These are phyloP conservation scores for Phytopythium kandeliae DNA, from an alignment of 352 stramenopile genomes.

Conservation along the genomic window DNA sequence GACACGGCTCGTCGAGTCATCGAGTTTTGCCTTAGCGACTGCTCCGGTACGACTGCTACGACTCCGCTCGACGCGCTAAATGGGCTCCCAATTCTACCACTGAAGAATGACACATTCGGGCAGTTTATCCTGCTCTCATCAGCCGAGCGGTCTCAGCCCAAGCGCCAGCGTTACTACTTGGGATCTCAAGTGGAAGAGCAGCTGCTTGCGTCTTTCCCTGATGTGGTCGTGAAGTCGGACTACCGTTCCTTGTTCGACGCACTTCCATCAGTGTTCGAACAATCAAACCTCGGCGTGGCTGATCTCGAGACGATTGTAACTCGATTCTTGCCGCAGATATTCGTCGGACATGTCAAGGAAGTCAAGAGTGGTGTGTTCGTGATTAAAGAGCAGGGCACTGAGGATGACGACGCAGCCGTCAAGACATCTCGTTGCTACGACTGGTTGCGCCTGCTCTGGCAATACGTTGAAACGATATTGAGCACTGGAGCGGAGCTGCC, in stretches of 20 bases:
- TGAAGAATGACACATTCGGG: conserved; percentile 39
- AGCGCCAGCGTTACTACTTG: conserved; percentile 30
- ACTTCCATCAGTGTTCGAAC: conserved; percentile 28
- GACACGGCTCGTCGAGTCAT: conserved; percentile 27
- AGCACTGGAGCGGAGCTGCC: conserved; percentile 16
- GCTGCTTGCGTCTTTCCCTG: conserved; percentile 36
- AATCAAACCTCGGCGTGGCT: conserved; percentile 39
- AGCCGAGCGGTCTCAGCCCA: background rate
- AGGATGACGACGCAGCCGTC: background rate
- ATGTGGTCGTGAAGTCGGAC: conserved; percentile 27
- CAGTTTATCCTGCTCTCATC: conserved; percentile 18
- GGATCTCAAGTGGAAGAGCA: conserved; percentile 38
- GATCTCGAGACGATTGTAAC: conserved; percentile 22
- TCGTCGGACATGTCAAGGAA: conserved; percentile 28
- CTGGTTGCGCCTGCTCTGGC: conserved; percentile 50
- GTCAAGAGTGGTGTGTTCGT: conserved; percentile 20
- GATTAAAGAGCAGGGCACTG: conserved; percentile 8
- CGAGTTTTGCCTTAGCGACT: conserved; percentile 45
- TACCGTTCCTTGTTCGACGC: conserved; percentile 44
- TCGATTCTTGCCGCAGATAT: conserved; percentile 35
- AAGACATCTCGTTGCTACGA: conserved; percentile 12
- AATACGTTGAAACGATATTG: conserved; percentile 38
- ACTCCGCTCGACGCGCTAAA: conserved; percentile 18
- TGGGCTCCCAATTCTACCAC: conserved; percentile 33
- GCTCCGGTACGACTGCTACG: conserved; percentile 5